Base-by-base conservation (phyloP, 331 rosid species). In the Phaseolus coccineus region DNA sequence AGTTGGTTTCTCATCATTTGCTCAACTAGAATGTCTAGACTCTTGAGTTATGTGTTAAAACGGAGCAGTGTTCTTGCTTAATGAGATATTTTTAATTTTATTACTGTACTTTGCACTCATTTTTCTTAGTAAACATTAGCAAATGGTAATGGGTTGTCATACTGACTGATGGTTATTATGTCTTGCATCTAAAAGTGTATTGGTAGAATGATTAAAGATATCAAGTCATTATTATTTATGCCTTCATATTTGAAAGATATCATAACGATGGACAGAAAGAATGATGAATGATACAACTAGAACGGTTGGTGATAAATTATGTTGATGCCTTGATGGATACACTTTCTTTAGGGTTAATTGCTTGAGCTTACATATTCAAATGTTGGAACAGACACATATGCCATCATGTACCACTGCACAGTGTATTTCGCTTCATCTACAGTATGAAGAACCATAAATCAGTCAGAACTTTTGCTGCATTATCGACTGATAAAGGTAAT, bases 401-500 rank as follows among this genome's bases (percentile, higher is more conserved):
- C 78, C 88, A 72, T 66, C 87, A 75, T 66, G 78, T 74, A 74
- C 83, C 88, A 13, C 71, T 81, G n/a, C 84, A 82, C 6, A 84
- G 88, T 61, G 71, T 73, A 68, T 87, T 79, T 88, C 85, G 84
- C 68, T 80, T 85, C 78, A 80, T 84, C 30, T 87, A 82, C 71
- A 84, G 90, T 73, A 37, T 77, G 70, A 88, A 82, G 79, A 85
- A 73, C 78, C 83, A 51, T 69, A 70, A 83, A 83, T 74, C 91
- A 56, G 70, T 85, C 77, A 85, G 86, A 77, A 87, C 88, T 82
- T 82, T 89, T 42, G 83, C 92, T 71, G 72, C 89, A 59, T 70
- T 77, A 74, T 79, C 92, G 57, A 69, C 80, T 69, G 82, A 66
- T 71, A 86, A 75, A 80, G 97, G 99, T 95, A 90, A 72, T 25